Conservation (phyloP, 2,329 filamentous ascomycete genomes). For the Ramichloridium luteum region DNA sequence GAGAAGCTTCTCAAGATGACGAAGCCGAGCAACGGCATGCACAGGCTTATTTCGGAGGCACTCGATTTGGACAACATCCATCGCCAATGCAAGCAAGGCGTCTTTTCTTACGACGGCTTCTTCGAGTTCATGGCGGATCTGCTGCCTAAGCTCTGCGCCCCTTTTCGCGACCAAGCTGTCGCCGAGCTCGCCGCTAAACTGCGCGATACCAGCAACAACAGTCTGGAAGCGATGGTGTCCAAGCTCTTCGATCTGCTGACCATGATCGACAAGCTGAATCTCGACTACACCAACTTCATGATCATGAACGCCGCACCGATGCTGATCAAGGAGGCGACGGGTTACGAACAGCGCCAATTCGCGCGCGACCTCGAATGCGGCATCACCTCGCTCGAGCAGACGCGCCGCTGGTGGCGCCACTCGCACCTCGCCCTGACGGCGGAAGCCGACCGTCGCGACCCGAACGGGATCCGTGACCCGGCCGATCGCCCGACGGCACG, state of each 20-base stretch:
- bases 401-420: slow-evolving; percentile 53
- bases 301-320: slow-evolving; percentile 59
- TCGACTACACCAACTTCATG: slow-evolving; percentile 74
- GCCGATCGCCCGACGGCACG: slow-evolving; percentile 52
- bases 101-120: slow-evolving; percentile 71
- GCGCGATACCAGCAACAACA: slow-evolving; percentile 24
- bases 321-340: slow-evolving; percentile 56
- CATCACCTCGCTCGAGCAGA: slow-evolving; percentile 43
- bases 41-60: slow-evolving; percentile 61
- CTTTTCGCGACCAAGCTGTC: slow-evolving; percentile 65
- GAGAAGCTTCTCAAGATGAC: slow-evolving; percentile 61
- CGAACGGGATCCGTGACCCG: slow-evolving; percentile 51
- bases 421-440: slow-evolving; percentile 52
- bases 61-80: slow-evolving; percentile 61
- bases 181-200: slow-evolving; percentile 53
- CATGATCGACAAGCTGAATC: slow-evolving; percentile 64
- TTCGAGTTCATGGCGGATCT: slow-evolving; percentile 64
- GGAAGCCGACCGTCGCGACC: slow-evolving; percentile 57
- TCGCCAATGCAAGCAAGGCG: slow-evolving; percentile 56
- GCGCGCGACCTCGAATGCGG: slow-evolving; percentile 49
- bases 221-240: slow-evolving; percentile 55
- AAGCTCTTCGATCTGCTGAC: slow-evolving; percentile 63
- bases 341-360: slow-evolving; percentile 66
- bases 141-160: slow-evolving; percentile 67
- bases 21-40: slow-evolving; percentile 58